Evolutionary conservation across 768 basidiomycete genomes (phyloP), one percentile per base, ranked within the genome.

Genomic region (Floccularia luteovirens): DNA sequence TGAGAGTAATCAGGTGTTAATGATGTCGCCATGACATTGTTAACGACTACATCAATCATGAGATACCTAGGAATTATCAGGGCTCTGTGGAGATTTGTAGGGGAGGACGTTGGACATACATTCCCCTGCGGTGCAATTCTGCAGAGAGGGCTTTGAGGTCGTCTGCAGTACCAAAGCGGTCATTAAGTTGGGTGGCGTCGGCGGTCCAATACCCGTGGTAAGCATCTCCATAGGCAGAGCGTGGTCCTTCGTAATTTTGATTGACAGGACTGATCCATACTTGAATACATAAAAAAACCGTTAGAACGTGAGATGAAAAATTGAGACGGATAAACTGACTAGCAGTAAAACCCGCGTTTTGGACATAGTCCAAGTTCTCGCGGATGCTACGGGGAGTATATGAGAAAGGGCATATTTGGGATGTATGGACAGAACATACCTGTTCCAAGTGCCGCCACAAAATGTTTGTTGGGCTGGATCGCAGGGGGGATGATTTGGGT

Each of bases 161-260:
- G 41, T 77, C 73, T 1, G 77, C 62, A 1, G 81, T 76, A 19
- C 89, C 89, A 48, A 89, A 90, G 38, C 69, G 74, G 35, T 64
- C 51, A 59, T 90, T 90, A 28, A 90, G 67, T 46, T 71, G 50
- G 43, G 76, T 64, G 21, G 82, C 67, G 50, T 90, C 80, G 38
- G 76, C 71, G 22, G 77, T 69, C 87, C 89, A 90, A 60, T 90
- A 90, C 13, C 88, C 88, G 50, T 90, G 88, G 60, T 91, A 91
- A 12, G 90, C 63, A 50, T 88, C 83, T 14, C 88, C 86, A 54
- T 89, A 90, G 1, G 75, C 63, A 2, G 84, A 78, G 34, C 72
- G 54, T 10, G 80, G 75, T 0, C 85, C 84, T 25, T 83, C 60
- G 44, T 83, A 87, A 55, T 89, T 89, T 59, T 87, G 74, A 43